Evolutionary conservation across 2,329 filamentous ascomycete genomes (phyloP).

Genomic region (Alternaria incomplexa): DNA sequence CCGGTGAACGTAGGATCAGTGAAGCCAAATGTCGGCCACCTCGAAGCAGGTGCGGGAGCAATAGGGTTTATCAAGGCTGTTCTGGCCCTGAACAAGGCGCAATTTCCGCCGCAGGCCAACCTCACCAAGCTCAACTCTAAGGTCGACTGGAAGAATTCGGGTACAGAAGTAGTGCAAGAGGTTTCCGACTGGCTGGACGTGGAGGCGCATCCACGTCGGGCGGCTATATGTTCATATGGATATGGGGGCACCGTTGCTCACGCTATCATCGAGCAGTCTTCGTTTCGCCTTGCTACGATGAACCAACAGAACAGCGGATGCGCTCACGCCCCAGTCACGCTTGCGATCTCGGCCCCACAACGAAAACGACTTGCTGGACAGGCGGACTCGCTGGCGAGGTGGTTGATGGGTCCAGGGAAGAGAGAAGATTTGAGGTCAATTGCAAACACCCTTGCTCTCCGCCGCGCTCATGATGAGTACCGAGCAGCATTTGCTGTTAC

Average conservation of each 20-base stretch:
- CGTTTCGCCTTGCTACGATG: background rate
- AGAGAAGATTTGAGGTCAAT: background rate
- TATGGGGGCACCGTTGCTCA: slow-evolving; percentile 24
- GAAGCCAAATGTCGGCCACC: slow-evolving; percentile 45
- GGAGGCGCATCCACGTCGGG: slow-evolving; percentile 7
- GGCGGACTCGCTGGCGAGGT: background rate
- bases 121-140: slow-evolving; percentile 23
- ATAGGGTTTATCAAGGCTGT: slow-evolving; percentile 35
- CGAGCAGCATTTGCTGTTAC: background rate
- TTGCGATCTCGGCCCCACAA: background rate
- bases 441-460: background rate
- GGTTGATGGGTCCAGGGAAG: background rate
- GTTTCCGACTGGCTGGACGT: slow-evolving; percentile 17
- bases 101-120: slow-evolving; percentile 33
- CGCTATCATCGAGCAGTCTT: slow-evolving; percentile 15
- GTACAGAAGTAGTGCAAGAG: slow-evolving; percentile 19
- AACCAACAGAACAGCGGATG: background rate
- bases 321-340: background rate
- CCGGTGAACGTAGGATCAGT: slow-evolving; percentile 36
- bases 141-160: slow-evolving; percentile 17
- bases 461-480: background rate
- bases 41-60: slow-evolving; percentile 12
- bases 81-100: slow-evolving; percentile 34
- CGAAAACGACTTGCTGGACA: background rate
- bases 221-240: slow-evolving; percentile 22